Evolutionary conservation across 768 basidiomycete species (phyloP).

Genomic region (Thelephora ganbajun): DNA sequence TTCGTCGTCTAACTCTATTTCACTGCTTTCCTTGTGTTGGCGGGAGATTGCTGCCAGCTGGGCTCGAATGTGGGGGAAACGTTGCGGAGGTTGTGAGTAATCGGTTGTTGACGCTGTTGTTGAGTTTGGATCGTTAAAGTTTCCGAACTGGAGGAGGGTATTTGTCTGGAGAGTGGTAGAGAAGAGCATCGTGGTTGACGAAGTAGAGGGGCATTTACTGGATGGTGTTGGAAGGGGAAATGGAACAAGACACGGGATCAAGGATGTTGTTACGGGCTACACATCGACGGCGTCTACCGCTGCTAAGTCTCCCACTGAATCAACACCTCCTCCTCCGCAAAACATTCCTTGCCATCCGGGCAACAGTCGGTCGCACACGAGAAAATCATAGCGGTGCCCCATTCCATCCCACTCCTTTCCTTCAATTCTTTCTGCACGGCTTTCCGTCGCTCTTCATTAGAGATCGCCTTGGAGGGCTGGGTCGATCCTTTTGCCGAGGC

Average conservation of each 20-base stretch:
- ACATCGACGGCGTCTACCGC: neutral
- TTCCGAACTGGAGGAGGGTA: neutral
- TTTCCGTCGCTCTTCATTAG: constrained; percentile 58
- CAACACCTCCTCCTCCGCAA: neutral
- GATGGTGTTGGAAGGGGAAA: no score
- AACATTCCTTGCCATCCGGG: constrained; percentile 13
- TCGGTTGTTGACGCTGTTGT: constrained; percentile 5
- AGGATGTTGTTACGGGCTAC: neutral
- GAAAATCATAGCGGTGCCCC: constrained; percentile 87
- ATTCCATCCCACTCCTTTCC: constrained; percentile 69
- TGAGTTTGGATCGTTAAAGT: constrained; percentile 8
- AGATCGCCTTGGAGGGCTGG: constrained; percentile 17
- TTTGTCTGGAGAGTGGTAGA: neutral
- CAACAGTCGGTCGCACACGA: constrained; percentile 77
- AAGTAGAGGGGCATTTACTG: neutral
- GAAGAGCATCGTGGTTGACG: neutral
- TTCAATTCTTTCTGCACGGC: constrained; percentile 44
- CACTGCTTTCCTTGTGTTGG: constrained; percentile 54
- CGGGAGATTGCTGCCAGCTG: constrained; percentile 64
- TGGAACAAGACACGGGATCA: no score
- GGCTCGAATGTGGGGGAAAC: constrained; percentile 74
- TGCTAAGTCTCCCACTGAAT: neutral
- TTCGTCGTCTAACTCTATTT: constrained; percentile 39
- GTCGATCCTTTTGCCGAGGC: constrained; percentile 9
- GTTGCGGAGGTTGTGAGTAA: constrained; percentile 13